Evolutionary conservation across 78 protist genomes (phyloP).

Genomic region (Dictyostelium brefeldianum): DNA sequence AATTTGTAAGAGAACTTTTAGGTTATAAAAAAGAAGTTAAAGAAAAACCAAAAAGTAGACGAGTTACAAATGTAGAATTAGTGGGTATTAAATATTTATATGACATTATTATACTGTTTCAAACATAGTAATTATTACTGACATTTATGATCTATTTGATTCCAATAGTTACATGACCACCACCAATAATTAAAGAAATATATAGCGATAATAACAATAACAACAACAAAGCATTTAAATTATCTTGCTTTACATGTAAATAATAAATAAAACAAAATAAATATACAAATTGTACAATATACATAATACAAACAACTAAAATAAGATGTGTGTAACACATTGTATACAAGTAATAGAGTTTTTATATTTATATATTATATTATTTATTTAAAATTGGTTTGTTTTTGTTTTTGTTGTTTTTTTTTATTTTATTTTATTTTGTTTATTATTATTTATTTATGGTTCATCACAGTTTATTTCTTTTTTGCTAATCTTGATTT

Average conservation of each 20-base stretch:
- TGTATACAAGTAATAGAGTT: too few relatives aligned
- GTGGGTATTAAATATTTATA: background rate
- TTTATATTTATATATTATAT: background rate
- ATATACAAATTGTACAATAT: too few relatives aligned
- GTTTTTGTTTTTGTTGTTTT: background rate
- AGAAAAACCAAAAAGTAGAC: slow-evolving; percentile 67
- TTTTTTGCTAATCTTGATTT: slow-evolving; percentile 8
- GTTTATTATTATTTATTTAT: background rate
- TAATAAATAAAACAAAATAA: too few relatives aligned
- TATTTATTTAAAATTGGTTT: background rate
- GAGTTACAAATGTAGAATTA: slow-evolving; percentile 45
- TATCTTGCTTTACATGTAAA: too few relatives aligned
- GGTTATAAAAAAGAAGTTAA: slow-evolving; percentile 62
- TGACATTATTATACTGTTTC: too few relatives aligned
- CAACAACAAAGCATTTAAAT: too few relatives aligned
- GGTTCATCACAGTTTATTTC: background rate
- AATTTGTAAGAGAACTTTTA: slow-evolving; percentile 75
- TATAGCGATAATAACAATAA: background rate
- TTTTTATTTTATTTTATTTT: background rate
- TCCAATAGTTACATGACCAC: slow-evolving; percentile 11
- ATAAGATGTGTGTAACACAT: too few relatives aligned
- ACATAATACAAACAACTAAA: too few relatives aligned
- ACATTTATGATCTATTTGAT: background rate
- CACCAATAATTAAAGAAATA: slow-evolving; percentile 17
- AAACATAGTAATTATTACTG: too few relatives aligned